A percentile compares a stretch with the other conserved stretches of the same genome.
Evolutionary conservation across 2,329 filamentous ascomycete species (phyloP).

Genomic region (Ophiostoma perfectum): DNA sequence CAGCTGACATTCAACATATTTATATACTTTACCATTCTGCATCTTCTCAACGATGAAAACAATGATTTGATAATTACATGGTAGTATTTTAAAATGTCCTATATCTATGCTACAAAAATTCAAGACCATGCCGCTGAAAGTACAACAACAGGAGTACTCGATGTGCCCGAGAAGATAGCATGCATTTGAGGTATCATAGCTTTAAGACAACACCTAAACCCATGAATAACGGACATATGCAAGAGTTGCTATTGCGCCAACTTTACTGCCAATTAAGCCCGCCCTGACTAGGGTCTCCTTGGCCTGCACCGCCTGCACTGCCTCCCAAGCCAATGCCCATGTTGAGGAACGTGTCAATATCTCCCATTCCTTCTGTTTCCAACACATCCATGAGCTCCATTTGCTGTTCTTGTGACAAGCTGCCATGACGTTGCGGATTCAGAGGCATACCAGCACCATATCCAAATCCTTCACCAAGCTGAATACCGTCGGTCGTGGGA

Average conservation of each 20-base stretch:
- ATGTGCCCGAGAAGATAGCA: too few relatives aligned
- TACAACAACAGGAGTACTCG: too few relatives aligned
- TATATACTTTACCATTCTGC: too few relatives aligned
- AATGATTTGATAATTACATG: neutral
- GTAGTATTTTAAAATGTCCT: neutral
- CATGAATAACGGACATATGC: too few relatives aligned
- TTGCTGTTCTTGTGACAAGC: conserved; percentile 73
- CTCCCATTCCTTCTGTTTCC: conserved; percentile 60
- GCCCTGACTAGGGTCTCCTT: neutral
- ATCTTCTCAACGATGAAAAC: neutral
- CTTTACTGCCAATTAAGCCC: conserved; percentile 9
- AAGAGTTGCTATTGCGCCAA: neutral
- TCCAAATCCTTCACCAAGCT: conserved; percentile 22
- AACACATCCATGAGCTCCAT: conserved; percentile 75
- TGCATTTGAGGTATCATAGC: too few relatives aligned
- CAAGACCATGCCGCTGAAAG: too few relatives aligned
- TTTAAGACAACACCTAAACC: too few relatives aligned
- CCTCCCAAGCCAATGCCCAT: conserved; percentile 35
- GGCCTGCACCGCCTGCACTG: neutral
- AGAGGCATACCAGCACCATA: conserved; percentile 24
- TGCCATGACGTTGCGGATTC: conserved; percentile 54
- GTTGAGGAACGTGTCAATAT: conserved; percentile 57
- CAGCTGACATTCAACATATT: too few relatives aligned
- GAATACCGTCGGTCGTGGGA: neutral
- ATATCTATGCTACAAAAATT: neutral